Base-by-base conservation (phyloP, 2,329 filamentous ascomycete species). In the Blastomyces gilchristii region DNA sequence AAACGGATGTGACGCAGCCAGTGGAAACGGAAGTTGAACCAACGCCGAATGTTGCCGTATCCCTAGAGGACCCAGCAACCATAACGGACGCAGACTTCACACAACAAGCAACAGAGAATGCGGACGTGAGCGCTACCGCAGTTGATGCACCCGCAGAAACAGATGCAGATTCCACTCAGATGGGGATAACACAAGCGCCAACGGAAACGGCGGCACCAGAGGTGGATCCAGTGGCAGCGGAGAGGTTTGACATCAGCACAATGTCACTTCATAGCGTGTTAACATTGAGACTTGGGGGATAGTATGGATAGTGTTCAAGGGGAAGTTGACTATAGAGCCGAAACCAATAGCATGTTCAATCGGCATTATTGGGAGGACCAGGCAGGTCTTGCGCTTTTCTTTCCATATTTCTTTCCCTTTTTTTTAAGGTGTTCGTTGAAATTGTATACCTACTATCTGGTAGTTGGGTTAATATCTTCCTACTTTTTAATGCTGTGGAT, bases 241-340 rank as follows among this genome's bases (percentile, higher is more conserved):
- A 25, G 41, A 25, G 50, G 11, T 31, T 62, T 58, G 61, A 62
- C 39, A 52, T 57, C 54, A 52, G 31, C 45, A 50, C 61, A 11
- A 39, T 62, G 28, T 16, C 45, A 3, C 47, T 63, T 25, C 37
- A 60, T 47, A 63, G 62, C 28, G 62, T 57, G 31, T 39, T 63
- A 41, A 63, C 62, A 22, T 28, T 63, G 31, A 59, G 45, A 37
- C 47, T 63, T 57, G 62, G 62, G 28, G 62, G 47, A 18, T 60
- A 47, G 31, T 31, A 39, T n/a, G 45, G 31, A 53, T 3, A 6
- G 39, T 39, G 7, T 37, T 56, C 18, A 3, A 22, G 28, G 18
- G 16, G 37, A n/a, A 5, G 22, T 41, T 60, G 37, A 25, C 22
- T 58, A 58, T 52, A 52, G 11, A 60, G 18, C 22, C 8, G 45